Evolutionary conservation across 2,329 filamentous ascomycete genomes (phyloP).

Genomic region (Biscogniauxia marginata): DNA sequence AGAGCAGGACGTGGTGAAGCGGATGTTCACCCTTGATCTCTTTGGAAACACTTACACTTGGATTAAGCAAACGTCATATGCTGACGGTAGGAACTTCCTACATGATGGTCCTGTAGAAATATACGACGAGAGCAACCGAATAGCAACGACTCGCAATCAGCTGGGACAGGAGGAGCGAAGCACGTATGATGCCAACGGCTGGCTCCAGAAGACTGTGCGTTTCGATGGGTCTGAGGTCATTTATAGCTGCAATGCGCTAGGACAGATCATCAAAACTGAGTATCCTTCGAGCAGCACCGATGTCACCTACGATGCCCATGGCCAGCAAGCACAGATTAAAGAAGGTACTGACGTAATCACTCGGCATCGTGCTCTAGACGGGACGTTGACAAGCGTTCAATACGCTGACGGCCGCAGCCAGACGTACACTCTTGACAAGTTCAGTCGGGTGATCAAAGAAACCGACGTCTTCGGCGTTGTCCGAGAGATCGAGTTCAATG

Average conservation of each 20-base stretch:
- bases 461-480: conserved; percentile 1
- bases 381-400: neutral
- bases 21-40: neutral
- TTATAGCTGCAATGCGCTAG: neutral
- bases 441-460: neutral
- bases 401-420: neutral
- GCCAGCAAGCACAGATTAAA: neutral
- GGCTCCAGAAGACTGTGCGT: neutral
- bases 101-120: neutral
- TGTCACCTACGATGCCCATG: neutral
- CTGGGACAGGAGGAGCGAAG: neutral
- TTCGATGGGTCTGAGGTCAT: neutral
- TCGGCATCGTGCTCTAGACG: neutral
- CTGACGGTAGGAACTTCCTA: neutral
- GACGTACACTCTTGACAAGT: conserved; percentile 1
- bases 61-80: neutral
- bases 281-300: neutral
- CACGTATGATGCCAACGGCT: neutral
- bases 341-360: neutral
- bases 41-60: conserved; percentile 1
- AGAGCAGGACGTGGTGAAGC: neutral
- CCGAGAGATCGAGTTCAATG: neutral
- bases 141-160: neutral
- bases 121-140: neutral
- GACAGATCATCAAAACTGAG: neutral